phyloP scores from a whole-genome alignment of 345 rosid genomes.

The Brassica juncea region DNA sequence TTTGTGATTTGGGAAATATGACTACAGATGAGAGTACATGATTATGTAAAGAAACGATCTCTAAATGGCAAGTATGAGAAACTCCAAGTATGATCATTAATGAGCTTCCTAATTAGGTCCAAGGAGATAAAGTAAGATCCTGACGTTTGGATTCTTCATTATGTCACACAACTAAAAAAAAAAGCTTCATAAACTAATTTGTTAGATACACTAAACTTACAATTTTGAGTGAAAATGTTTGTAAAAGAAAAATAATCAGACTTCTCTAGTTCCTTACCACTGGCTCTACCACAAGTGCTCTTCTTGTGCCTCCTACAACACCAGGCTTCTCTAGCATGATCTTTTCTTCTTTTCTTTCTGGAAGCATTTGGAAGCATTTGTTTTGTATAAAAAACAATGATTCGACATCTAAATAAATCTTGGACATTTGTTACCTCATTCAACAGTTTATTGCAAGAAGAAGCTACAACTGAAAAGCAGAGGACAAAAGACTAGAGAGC shows the following conservation, averaged over 20 bases:
- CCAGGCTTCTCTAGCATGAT: neutral
- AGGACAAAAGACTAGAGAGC: constrained; percentile 10
- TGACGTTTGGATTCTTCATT: neutral
- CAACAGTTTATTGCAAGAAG: constrained; percentile 14
- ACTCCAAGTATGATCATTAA: neutral
- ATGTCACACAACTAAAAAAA: no score
- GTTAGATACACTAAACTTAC: no score
- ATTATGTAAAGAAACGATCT: neutral
- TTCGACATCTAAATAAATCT: neutral
- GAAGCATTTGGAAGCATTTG: neutral
- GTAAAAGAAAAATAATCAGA: neutral
- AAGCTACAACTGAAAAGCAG: constrained; percentile 13
- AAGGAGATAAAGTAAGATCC: neutral
- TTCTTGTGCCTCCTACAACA: neutral
- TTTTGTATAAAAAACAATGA: neutral
- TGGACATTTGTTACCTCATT: neutral
- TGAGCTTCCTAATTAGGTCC: neutral
- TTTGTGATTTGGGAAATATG: neutral
- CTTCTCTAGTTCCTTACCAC: neutral
- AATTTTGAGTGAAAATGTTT: no score
- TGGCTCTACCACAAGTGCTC: neutral
- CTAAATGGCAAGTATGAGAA: neutral
- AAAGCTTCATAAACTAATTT: no score
- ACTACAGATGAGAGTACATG: neutral
- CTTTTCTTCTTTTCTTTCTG: neutral